Base-by-base conservation (phyloP, 257 asterid genomes). In the Anisodus tanguticus region DNA sequence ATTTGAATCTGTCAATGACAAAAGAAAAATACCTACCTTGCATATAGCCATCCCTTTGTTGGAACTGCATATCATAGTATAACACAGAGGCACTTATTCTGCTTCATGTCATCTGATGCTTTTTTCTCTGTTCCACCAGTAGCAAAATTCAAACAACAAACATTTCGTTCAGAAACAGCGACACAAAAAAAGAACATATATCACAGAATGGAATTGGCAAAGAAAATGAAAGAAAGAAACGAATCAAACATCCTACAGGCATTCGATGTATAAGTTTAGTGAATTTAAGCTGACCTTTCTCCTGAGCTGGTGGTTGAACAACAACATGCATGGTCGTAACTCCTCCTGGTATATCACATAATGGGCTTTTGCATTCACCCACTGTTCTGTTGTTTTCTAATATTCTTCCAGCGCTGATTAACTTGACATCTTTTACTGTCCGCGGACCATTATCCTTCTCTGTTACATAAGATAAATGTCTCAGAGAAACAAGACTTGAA, bases 251-350 rank as follows among this genome's bases (percentile, higher is more conserved):
- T 67, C 57, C 47, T 66, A 35, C 16, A 70, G 72, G 8, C 57
- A 84, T 58, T 70, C 45, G 22, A 31, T 47, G 1, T 3, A 53
- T 63, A 66, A 41, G 77, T 70, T 19, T 31, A n/a, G 77, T 13
- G 58, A 59, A 9, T 35, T 58, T 82, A 58, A 66, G 64, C 88
- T 37, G 55, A 94, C 98, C 98, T 87, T 89, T 93, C 81, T 91
- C 94, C 53, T 51, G 74, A 4, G 90, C 89, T 51, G 92, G 98
- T 58, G 93, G 97, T 82, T 92, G 96, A 86, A 95, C 91, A 43
- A 95, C 95, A 6, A 94, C 97, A 84, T 94, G 98, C 97, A 95
- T 95, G 87, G 98, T 95, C 16, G 93, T 92, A 86, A 89, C 92
- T 63, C 93, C 98, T 78, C 94, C 98, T 0, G 98, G 97, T 81